Evolutionary conservation across 1,139 yeast genomes (phyloP).

Genomic region (Hyphopichia khmerensis): DNA sequence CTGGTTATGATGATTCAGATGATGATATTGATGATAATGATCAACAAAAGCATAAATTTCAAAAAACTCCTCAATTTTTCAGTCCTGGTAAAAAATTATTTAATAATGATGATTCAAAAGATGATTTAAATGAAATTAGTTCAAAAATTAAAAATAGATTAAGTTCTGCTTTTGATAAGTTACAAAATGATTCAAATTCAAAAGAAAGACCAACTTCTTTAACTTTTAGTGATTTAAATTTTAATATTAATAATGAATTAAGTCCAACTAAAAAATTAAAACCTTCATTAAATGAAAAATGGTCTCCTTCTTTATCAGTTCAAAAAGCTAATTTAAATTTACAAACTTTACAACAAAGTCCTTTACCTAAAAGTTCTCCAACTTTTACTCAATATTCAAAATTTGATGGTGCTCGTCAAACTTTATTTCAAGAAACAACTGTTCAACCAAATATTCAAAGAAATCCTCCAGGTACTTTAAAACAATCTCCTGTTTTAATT

Average conservation of each 20-base stretch:
- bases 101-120: constrained; percentile 22
- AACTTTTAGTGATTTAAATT: constrained; percentile 34
- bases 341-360: constrained; percentile 39
- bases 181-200: constrained; percentile 19
- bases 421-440: constrained; percentile 1
- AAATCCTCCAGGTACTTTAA: constrained; percentile 10
- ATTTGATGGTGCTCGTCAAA: constrained; percentile 4
- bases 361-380: constrained; percentile 14
- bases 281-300: constrained; percentile 9
- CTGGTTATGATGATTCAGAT: constrained; percentile 28
- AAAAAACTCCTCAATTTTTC: constrained; percentile 42
- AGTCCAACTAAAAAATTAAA: constrained; percentile 25
- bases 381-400: constrained; percentile 3
- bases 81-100: constrained; percentile 40
- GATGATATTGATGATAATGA: constrained; percentile 10
- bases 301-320: constrained; percentile 20
- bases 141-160: constrained; percentile 36
- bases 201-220: constrained; percentile 13
- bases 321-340: constrained; percentile 35
- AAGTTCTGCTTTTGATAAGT: constrained; percentile 41
- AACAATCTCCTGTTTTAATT: constrained; percentile 23
- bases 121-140: constrained; percentile 40
- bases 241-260: constrained; percentile 14
- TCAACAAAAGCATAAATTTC: constrained; percentile 21
- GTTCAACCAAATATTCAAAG: background rate